These are phyloP conservation scores for Amanita pallidorosea DNA, from an alignment of 768 basidiomycete genomes.

Conservation along the genomic window DNA sequence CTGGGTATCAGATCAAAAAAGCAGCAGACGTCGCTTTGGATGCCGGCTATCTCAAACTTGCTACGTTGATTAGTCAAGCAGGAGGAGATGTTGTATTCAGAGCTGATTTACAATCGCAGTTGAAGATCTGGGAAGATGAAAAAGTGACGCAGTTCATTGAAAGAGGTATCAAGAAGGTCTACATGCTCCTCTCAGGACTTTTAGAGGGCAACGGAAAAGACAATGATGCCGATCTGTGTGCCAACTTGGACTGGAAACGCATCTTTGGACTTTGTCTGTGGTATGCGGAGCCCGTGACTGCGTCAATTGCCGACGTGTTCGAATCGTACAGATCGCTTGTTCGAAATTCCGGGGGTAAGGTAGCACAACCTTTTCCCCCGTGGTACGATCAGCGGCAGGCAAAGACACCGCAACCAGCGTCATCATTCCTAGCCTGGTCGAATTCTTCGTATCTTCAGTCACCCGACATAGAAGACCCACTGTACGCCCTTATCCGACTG, in stretches of 20 bases:
- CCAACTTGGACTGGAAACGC: constrained; percentile 89
- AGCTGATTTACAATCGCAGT: constrained; percentile 61
- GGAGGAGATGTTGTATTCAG: constrained; percentile 69
- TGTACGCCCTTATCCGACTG: constrained; percentile 76
- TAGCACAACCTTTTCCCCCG: constrained; percentile 51
- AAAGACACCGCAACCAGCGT: constrained; percentile 7
- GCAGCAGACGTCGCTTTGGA: constrained; percentile 70
- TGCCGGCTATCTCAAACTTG: constrained; percentile 71
- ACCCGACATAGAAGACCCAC: constrained; percentile 38
- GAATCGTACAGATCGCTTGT: constrained; percentile 42
- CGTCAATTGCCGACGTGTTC: constrained; percentile 62
- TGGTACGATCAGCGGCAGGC: constrained; percentile 31
- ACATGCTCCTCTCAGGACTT: constrained; percentile 70
- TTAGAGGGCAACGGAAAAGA: constrained; percentile 27
- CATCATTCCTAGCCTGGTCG: constrained; percentile 25
- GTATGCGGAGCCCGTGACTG: constrained; percentile 69
- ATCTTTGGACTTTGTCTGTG: constrained; percentile 86
- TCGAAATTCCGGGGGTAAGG: constrained; percentile 19
- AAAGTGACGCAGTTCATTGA: constrained; percentile 53
- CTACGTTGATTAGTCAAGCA: constrained; percentile 82
- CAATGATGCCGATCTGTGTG: constrained; percentile 30
- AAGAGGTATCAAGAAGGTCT: constrained; percentile 62
- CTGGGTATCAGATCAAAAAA: constrained; percentile 80
- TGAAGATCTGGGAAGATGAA: constrained; percentile 78
- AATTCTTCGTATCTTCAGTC: constrained; percentile 20